phyloP scores from a whole-genome alignment of 805 yeast genomes.

The Ogataea nakhonphanomensis region DNA sequence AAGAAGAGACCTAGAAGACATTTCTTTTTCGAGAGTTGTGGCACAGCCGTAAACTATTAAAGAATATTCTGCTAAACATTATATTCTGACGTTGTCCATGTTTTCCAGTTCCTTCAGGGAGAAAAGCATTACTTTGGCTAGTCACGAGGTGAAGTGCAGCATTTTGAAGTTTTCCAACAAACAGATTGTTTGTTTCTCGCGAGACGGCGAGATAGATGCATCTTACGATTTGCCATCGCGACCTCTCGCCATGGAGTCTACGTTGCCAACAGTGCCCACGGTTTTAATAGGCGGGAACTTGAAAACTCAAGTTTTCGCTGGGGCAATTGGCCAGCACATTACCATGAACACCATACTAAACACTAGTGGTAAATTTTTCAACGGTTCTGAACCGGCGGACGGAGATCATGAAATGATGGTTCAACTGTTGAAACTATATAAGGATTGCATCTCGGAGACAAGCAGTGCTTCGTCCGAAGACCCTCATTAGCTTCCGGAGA shows the following conservation, averaged over 20 bases:
- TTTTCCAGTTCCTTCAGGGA: slow-evolving; percentile 6
- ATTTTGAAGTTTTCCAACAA: slow-evolving; percentile 37
- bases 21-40: not conserved
- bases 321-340: slow-evolving; percentile 42
- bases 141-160: slow-evolving; percentile 21
- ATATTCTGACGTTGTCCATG: not conserved
- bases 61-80: not conserved
- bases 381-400: slow-evolving; percentile 28
- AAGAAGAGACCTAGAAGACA: slow-evolving; percentile 11
- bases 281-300: slow-evolving; percentile 45
- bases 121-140: slow-evolving; percentile 6
- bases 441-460: too few relatives aligned
- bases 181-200: slow-evolving; percentile 37
- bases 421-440: slow-evolving; percentile 28
- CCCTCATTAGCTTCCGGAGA: too few relatives aligned
- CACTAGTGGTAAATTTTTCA: slow-evolving; percentile 47
- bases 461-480: too few relatives aligned
- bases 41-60: slow-evolving; percentile 2
- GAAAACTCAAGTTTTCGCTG: slow-evolving; percentile 44
- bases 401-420: slow-evolving; percentile 41
- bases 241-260: slow-evolving; percentile 7
- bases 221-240: slow-evolving; percentile 42
- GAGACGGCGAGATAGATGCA: slow-evolving; percentile 46
- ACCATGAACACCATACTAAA: slow-evolving; percentile 43
- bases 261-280: slow-evolving; percentile 15